Evolutionary conservation across 441 rosid species (phyloP), one percentile per base, ranked within the genome.

Genomic region (Codiaeum variegatum): DNA sequence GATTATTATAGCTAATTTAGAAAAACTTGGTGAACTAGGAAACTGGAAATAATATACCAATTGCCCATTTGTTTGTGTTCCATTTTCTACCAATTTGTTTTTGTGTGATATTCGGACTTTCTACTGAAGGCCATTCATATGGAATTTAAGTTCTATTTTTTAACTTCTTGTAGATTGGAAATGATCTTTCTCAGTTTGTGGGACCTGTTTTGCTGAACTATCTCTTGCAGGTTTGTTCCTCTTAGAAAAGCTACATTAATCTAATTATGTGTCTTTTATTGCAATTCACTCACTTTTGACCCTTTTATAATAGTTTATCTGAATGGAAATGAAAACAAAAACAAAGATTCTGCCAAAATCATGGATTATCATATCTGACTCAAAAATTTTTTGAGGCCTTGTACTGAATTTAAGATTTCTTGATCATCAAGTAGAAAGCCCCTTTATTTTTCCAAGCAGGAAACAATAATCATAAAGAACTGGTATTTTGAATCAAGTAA

Each of bases 151-250:
- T 75, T 74, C 56, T 81, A 49, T 56, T 78, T 81, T 78, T 72
- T 73, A 23, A 84, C 70, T 60, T 77, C 67, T 62, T 84, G 88
- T 80, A 96, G 99, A 80, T 96, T 83, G 96, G 91, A 76, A 71
- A 80, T 81, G 98, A 91, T 83, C 93, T 93, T 78, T 87, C 92
- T 73, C 93, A 91, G 76, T 89, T 93, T 79, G 90, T 85, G 74
- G 97, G 98, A 72, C 99, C 99, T 18, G 76, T 96, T 71, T 62
- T 93, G 74, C 82, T 96, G 78, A 96, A 88, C 86, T 84, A 77
- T 79, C 94, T 96, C 65, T 74, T 96, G 61, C 79, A 82, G 93
- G 99, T 96, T 77, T 67, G 83, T 79, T 78, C 24, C 62, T 26
- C 44, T 28, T 60, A 21, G 31, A 21, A 46, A 31, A 55, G 11